Evolutionary conservation across 257 asterid species (phyloP).

Genomic region (Solanum pimpinellifolium): DNA sequence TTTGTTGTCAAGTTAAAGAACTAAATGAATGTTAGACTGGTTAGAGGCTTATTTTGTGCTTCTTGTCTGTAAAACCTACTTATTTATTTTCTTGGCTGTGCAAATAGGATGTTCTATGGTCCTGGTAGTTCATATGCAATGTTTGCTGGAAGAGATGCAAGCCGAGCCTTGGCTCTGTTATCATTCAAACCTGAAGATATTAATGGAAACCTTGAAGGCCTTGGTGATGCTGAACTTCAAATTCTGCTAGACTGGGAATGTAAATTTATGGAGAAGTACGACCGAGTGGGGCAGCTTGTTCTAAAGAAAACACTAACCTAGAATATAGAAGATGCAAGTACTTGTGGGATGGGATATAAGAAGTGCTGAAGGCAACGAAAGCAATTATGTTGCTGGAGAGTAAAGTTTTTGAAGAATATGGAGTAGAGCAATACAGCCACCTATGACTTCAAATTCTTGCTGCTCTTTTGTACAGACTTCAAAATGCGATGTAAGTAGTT

Average conservation of each 20-base stretch:
- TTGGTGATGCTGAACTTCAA: slow-evolving; percentile 57
- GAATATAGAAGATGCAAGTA: slow-evolving; percentile 8
- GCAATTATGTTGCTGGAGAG: background rate
- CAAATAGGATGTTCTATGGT: slow-evolving; percentile 89
- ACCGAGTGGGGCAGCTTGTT: slow-evolving; percentile 69
- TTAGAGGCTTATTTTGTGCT: background rate
- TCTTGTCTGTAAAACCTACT: background rate
- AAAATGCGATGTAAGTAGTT: background rate
- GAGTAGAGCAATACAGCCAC: background rate
- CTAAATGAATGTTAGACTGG: background rate
- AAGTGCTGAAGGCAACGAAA: slow-evolving; percentile 10
- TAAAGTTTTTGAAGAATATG: background rate
- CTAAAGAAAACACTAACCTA: slow-evolving; percentile 12
- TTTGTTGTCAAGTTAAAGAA: background rate
- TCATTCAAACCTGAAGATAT: slow-evolving; percentile 77
- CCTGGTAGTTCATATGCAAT: slow-evolving; percentile 88
- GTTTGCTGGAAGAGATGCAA: slow-evolving; percentile 93
- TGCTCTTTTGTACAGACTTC: background rate
- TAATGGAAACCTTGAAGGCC: slow-evolving; percentile 64
- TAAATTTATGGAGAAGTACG: slow-evolving; percentile 82
- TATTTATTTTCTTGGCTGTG: background rate
- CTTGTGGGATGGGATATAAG: slow-evolving; percentile 11
- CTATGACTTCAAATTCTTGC: background rate
- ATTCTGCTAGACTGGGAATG: slow-evolving; percentile 84
- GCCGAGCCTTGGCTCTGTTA: slow-evolving; percentile 89